A percentile compares a stretch with the other conserved stretches of the same genome.
Conservation (phyloP, 352 stramenopile species). For the Pythium phragmitis region DNA sequence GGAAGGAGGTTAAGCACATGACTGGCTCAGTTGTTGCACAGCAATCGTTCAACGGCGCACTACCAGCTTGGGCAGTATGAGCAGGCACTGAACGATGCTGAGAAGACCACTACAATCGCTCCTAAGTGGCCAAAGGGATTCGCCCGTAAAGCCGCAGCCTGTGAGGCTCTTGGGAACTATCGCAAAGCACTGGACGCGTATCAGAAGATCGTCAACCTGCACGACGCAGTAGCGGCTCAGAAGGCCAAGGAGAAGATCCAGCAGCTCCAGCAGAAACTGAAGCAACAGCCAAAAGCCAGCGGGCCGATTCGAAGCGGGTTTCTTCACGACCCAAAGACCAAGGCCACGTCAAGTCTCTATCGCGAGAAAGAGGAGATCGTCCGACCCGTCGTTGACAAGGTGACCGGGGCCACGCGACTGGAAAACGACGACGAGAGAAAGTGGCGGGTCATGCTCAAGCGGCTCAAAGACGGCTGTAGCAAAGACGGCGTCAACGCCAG, state of each 20-base stretch:
- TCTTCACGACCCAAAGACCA: slow-evolving; percentile 30
- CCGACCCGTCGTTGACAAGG: slow-evolving; percentile 26
- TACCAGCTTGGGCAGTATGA: slow-evolving; percentile 72
- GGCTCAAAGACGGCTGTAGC: slow-evolving; percentile 62
- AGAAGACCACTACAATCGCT: slow-evolving; percentile 74
- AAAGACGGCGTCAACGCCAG: slow-evolving; percentile 46
- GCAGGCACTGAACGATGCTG: slow-evolving; percentile 82
- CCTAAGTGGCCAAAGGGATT: slow-evolving; percentile 92
- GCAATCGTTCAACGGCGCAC: slow-evolving; percentile 88
- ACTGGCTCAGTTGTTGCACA: slow-evolving; percentile 48
- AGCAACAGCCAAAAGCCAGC: neutral
- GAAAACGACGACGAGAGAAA: slow-evolving; percentile 40
- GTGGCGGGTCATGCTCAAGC: slow-evolving; percentile 68
- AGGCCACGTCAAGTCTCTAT: slow-evolving; percentile 51
- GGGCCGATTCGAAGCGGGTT: slow-evolving; percentile 49
- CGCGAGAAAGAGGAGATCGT: slow-evolving; percentile 57
- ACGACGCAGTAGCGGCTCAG: slow-evolving; percentile 44
- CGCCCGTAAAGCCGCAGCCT: slow-evolving; percentile 87
- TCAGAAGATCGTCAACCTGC: slow-evolving; percentile 67
- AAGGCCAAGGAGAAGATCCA: slow-evolving; percentile 43
- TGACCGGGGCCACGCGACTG: slow-evolving; percentile 19
- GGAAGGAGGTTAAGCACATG: neutral
- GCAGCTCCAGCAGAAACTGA: slow-evolving; percentile 15
- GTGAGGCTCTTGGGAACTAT: slow-evolving; percentile 55
- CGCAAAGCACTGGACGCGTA: slow-evolving; percentile 76